Conservation (phyloP, 148 eudicot genomes). For the Rhododendron kiyosumense region DNA sequence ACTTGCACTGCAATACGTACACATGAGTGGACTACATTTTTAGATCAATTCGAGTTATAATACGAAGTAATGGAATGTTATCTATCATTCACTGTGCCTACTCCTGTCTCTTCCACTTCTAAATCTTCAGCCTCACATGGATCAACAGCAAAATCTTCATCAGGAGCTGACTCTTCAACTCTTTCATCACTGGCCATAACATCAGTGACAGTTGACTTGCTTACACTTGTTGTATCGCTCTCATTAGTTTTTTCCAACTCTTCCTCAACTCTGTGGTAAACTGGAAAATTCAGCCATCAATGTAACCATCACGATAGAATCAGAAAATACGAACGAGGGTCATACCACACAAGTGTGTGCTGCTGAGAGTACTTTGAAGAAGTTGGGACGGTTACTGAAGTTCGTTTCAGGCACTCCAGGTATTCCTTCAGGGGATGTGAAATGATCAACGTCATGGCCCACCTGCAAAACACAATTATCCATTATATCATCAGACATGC, state of each 20-base stretch:
- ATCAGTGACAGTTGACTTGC: conserved; percentile 1
- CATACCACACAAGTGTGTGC: conserved; percentile 90
- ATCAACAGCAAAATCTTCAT: conserved; percentile 1
- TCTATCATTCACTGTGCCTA: conserved; percentile 7
- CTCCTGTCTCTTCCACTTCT: conserved; percentile 7
- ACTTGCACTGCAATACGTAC: neutral
- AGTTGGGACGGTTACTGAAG: conserved; percentile 92
- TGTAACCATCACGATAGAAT: neutral
- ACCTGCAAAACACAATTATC: conserved; percentile 40
- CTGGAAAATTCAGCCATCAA: conserved; percentile 10
- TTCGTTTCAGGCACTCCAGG: conserved; percentile 96
- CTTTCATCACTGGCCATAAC: neutral
- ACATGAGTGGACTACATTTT: neutral
- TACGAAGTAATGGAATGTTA: neutral
- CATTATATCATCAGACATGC: neutral
- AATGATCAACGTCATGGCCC: conserved; percentile 86
- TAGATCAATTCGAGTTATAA: neutral
- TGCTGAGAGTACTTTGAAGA: conserved; percentile 82
- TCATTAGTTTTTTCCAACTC: conserved; percentile 11
- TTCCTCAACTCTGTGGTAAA: conserved; percentile 48
- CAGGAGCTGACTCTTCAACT: conserved; percentile 7
- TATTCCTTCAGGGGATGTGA: conserved; percentile 86
- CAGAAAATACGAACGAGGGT: neutral
- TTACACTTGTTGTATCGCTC: neutral
- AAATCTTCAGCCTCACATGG: neutral